Conservation (phyloP, 164 flowering plant species). For the Vitis amurensis region DNA sequence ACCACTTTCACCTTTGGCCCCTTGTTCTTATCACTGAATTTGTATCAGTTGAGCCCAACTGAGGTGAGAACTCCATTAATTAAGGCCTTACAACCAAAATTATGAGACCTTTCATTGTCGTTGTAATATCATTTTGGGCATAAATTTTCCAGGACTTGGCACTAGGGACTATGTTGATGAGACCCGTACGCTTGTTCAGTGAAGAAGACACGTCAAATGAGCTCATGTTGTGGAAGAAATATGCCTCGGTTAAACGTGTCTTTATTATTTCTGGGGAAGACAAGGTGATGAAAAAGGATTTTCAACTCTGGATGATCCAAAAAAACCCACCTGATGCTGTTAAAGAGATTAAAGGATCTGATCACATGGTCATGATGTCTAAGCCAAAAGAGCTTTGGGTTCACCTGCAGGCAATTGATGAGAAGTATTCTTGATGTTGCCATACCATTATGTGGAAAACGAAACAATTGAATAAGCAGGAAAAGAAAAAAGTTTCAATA, state of each 20-base stretch:
- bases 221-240: slow-evolving; percentile 11
- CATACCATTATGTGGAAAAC: not conserved
- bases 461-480: too few relatives aligned
- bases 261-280: slow-evolving; percentile 20
- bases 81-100: not conserved
- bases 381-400: slow-evolving; percentile 21
- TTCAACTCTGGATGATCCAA: slow-evolving; percentile 22
- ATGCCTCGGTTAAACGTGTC: slow-evolving; percentile 25
- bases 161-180: slow-evolving; percentile 19
- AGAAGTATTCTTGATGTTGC: slow-evolving; percentile 1
- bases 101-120: not conserved
- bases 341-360: slow-evolving; percentile 21
- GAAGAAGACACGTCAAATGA: slow-evolving; percentile 15
- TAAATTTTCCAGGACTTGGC: slow-evolving; percentile 16
- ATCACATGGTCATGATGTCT: slow-evolving; percentile 40
- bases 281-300: not conserved
- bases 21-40: slow-evolving; percentile 7
- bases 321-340: slow-evolving; percentile 24
- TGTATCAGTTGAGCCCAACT: slow-evolving; percentile 28
- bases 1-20: slow-evolving; percentile 33
- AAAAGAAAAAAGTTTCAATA: too few relatives aligned
- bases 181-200: slow-evolving; percentile 12
- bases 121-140: not conserved
- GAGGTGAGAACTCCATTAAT: slow-evolving; percentile 11
- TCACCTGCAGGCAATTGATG: slow-evolving; percentile 10